phyloP scores from a whole-genome alignment of 1,284 basidiomycete genomes.

The Ceratobasidium sp. region DNA sequence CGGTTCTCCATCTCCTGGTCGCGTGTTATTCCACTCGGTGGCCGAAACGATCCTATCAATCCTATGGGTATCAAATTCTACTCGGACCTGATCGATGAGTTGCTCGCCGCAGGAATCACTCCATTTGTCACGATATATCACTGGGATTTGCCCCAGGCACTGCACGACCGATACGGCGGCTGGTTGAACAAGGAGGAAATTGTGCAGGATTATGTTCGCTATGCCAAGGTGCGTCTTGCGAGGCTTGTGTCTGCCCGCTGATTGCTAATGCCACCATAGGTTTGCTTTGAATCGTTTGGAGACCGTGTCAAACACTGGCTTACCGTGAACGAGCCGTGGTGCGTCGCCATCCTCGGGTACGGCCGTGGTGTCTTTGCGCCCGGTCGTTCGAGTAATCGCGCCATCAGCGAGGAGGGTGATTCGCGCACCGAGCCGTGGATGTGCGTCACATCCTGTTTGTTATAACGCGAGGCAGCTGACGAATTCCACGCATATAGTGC shows the following conservation, averaged over 20 bases:
- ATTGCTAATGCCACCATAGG: slow-evolving; percentile 54
- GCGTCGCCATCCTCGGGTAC: slow-evolving; percentile 76
- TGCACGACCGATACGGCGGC: slow-evolving; percentile 78
- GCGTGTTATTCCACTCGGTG: slow-evolving; percentile 75
- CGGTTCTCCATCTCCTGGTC: slow-evolving; percentile 84
- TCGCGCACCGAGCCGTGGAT: slow-evolving; percentile 79
- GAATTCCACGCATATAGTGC: slow-evolving; percentile 61
- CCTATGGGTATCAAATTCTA: slow-evolving; percentile 76
- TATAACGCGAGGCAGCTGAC: neutral
- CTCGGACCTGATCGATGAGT: slow-evolving; percentile 73
- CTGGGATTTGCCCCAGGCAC: slow-evolving; percentile 79
- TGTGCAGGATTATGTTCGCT: slow-evolving; percentile 72
- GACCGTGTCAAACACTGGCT: slow-evolving; percentile 83
- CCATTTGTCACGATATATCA: slow-evolving; percentile 82
- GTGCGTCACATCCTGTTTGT: slow-evolving; percentile 58
- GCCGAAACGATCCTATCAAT: slow-evolving; percentile 78
- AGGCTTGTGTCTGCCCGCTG: neutral
- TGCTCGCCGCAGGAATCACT: slow-evolving; percentile 71
- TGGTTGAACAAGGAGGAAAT: slow-evolving; percentile 76
- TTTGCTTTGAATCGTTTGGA: slow-evolving; percentile 79
- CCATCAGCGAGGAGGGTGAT: slow-evolving; percentile 67
- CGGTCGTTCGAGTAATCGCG: slow-evolving; percentile 73
- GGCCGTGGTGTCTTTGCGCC: slow-evolving; percentile 74
- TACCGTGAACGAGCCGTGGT: slow-evolving; percentile 82
- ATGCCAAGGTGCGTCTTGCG: slow-evolving; percentile 64